Base-by-base conservation (phyloP, 2,329 filamentous ascomycete species). In the Neofusicoccum sp. region DNA sequence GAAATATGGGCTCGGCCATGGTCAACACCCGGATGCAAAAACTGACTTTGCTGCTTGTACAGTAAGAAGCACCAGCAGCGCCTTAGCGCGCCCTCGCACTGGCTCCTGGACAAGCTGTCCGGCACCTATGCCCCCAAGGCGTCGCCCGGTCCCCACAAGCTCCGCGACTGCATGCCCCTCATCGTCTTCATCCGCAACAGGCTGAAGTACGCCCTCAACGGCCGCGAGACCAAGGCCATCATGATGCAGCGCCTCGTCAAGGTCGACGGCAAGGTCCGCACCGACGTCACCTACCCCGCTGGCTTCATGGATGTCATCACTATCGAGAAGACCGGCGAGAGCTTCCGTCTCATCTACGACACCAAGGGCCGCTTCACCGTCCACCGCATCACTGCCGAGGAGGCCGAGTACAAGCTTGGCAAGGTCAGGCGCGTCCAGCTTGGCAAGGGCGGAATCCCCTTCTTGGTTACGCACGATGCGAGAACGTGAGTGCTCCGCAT, bases 391-490 rank as follows among this genome's bases (percentile, higher is more conserved):
- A 94, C 96, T 82, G 85, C 88, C 74, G 95, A 98, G 87, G 95
- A 99, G 91, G 93, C 94, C 76, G 89, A 95, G 87, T 99, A 97
- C 92, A 99, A 99, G 91, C 88, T 99, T 77, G 93, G 93, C 87
- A 99, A 98, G 89, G 95, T 99, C 86, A 97, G 97, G 92, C 91
- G 94, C 78, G 95, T 99, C 69, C 95, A 99, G 87, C 89, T 99
- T 77, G 95, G 95, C 87, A 94, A 93, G 84, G 96, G 95, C 85
- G 95, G 93, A 87, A 96, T 99, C 89, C 95, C 95, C 96, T 99
- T 97, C 93, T 97, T 98, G 93, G 95, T 99, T 92, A 99, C 95
- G 93, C 95, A 99, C 92, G 95, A 99, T 95, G 95, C 95, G 85
- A 91, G 95, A 93, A 99, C 95, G 94, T 99, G 87, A 97, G 94